phyloP scores from a whole-genome alignment of 495 filamentous ascomycete species.

The Penicillium parvum region DNA sequence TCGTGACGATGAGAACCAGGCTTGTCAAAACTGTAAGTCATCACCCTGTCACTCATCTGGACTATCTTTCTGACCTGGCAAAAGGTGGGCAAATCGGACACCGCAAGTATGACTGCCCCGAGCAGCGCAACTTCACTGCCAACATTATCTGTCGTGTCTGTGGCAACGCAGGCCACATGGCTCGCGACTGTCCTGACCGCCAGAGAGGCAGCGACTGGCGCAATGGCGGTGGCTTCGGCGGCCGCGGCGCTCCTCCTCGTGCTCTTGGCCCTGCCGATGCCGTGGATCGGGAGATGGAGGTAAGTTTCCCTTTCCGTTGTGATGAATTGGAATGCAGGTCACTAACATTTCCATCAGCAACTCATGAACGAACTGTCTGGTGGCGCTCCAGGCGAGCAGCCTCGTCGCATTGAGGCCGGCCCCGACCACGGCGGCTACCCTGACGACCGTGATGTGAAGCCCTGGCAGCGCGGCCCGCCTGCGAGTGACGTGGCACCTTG shows the following conservation, averaged over 20 bases:
- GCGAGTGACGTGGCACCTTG: conserved; percentile 82
- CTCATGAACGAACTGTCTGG: conserved; percentile 97
- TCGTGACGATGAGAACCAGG: conserved; percentile 97
- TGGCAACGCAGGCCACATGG: conserved; percentile 92
- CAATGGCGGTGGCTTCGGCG: conserved; percentile 51
- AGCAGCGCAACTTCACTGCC: conserved; percentile 95
- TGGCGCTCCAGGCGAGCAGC: conserved; percentile 58
- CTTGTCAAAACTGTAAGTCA: conserved; percentile 90
- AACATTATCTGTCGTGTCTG: conserved; percentile 99
- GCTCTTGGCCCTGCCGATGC: conserved; percentile 75
- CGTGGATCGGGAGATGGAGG: conserved; percentile 91
- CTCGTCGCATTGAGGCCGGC: conserved; percentile 83
- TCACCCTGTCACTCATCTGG: neutral
- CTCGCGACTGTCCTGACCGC: conserved; percentile 87
- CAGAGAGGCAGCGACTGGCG: conserved; percentile 89
- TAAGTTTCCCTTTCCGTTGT: conserved; percentile 40
- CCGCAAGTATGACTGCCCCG: conserved; percentile 96
- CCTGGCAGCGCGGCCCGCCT: conserved; percentile 78
- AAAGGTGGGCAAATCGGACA: conserved; percentile 92
- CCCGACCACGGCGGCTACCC: conserved; percentile 50
- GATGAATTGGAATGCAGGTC: neutral
- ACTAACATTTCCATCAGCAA: conserved; percentile 58
- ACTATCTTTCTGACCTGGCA: conserved; percentile 3
- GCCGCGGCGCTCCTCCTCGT: conserved; percentile 46
- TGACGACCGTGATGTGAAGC: conserved; percentile 62